phyloP scores from a whole-genome alignment of 306 rosid genomes.

The Medicago ruthenica region DNA sequence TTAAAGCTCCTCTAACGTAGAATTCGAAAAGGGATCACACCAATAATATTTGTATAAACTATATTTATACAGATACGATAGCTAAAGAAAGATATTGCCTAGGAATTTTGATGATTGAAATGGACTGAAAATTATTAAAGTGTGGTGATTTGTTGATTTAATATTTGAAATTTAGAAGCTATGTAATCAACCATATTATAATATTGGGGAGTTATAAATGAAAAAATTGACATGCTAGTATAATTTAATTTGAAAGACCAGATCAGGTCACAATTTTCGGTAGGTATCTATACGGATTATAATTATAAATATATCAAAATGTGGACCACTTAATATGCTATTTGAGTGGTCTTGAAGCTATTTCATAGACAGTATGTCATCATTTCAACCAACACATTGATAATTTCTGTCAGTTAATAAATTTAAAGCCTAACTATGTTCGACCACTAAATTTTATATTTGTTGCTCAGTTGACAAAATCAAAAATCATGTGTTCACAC shows the following conservation, averaged over 20 bases:
- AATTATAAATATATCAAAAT: too few species aligned
- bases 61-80: not conserved
- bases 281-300: too few species aligned
- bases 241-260: too few species aligned
- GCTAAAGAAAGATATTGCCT: not conserved
- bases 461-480: too few species aligned
- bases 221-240: too few species aligned
- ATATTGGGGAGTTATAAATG: conserved; percentile 10
- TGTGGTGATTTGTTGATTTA: conserved; percentile 28
- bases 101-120: not conserved
- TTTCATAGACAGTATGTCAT: conserved; percentile 61
- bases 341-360: conserved; percentile 78
- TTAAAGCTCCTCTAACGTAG: too few species aligned
- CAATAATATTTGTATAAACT: too few species aligned
- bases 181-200: conserved; percentile 17
- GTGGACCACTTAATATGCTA: conserved; percentile 58
- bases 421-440: conserved; percentile 61
- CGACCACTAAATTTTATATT: too few species aligned
- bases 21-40: too few species aligned
- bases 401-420: conserved; percentile 42
- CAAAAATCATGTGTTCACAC: too few species aligned
- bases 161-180: conserved; percentile 3
- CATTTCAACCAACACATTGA: conserved; percentile 62
- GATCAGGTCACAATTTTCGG: too few species aligned
- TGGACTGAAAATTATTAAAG: not conserved